These are phyloP conservation scores for Kwoniella botswanensis DNA, from an alignment of 768 basidiomycete genomes.

Conservation along the genomic window DNA sequence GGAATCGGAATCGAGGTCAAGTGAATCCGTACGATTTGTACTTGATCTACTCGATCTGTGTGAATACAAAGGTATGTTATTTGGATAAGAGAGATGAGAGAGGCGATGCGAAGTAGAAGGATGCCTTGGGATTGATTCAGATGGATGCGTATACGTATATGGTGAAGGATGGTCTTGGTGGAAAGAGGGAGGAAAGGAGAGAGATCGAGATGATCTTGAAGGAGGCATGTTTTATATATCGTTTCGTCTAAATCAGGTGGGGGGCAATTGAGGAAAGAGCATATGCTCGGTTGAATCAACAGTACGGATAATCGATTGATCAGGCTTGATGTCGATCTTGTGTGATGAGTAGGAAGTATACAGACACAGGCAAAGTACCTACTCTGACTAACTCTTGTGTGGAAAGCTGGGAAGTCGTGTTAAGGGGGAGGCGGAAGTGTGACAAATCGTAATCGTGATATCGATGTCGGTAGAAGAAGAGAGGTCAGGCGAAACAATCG, in stretches of 20 bases:
- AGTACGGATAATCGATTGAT: not conserved
- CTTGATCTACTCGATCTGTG: constrained; percentile 14
- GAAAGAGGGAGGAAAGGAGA: constrained; percentile 4
- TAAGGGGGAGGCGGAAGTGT: not conserved
- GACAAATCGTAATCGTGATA: not conserved
- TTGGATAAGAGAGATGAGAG: not conserved
- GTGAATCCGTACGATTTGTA: not conserved
- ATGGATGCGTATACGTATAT: not conserved
- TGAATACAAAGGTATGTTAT: constrained; percentile 13
- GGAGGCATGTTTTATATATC: constrained; percentile 6
- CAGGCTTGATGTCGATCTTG: constrained; percentile 8
- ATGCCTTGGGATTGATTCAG: constrained; percentile 1
- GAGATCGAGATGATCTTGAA: constrained; percentile 1
- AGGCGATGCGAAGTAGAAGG: constrained; percentile 11
- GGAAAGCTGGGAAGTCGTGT: constrained; percentile 4
- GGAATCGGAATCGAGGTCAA: not conserved
- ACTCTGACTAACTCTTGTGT: not conserved
- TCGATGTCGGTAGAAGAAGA: not conserved
- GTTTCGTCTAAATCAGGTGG: not conserved
- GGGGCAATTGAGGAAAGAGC: not conserved
- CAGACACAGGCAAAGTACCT: not conserved
- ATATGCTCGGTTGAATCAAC: not conserved
- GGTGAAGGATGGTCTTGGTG: constrained; percentile 11
- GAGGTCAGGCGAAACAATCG: not conserved
- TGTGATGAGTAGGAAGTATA: constrained; percentile 1